phyloP scores from a whole-genome alignment of 2,329 filamentous ascomycete genomes.

The Penicillium occitanis region DNA sequence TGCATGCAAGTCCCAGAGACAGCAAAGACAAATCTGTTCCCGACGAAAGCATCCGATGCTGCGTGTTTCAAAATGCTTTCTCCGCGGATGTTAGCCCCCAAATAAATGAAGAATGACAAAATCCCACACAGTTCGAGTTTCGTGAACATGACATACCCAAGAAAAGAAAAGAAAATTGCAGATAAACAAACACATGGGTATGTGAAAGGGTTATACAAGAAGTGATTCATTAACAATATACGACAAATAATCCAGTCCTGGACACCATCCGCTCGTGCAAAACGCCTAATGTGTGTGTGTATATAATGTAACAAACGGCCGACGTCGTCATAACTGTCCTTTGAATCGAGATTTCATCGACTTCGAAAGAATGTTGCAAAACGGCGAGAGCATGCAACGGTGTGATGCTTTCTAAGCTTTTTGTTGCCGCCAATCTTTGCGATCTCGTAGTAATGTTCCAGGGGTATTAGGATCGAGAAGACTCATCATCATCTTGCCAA shows the following conservation, averaged over 20 bases:
- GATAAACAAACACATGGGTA: conserved; percentile 10
- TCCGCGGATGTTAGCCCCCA: conserved; percentile 9
- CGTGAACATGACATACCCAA: neutral
- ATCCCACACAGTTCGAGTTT: neutral
- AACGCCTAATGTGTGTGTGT: conserved; percentile 12
- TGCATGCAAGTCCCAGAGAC: conserved; percentile 11
- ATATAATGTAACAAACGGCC: conserved; percentile 14
- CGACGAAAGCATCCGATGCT: conserved; percentile 6
- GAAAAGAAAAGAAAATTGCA: conserved; percentile 2
- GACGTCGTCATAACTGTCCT: neutral
- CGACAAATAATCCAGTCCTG: conserved; percentile 4
- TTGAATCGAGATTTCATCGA: neutral
- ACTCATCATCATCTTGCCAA: conserved; percentile 52
- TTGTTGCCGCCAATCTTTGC: conserved; percentile 25
- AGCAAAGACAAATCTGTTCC: neutral
- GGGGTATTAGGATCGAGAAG: conserved; percentile 46
- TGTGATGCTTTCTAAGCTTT: conserved; percentile 1
- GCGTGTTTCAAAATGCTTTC: conserved; percentile 17
- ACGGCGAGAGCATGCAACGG: neutral
- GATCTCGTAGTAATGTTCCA: conserved; percentile 45
- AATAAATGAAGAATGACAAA: neutral
- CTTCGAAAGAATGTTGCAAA: neutral
- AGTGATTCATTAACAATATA: conserved; percentile 12
- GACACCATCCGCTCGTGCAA: conserved; percentile 18
- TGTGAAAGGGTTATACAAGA: conserved; percentile 18